Conservation (phyloP, 768 basidiomycete genomes). For the Naganishia antarctica region DNA sequence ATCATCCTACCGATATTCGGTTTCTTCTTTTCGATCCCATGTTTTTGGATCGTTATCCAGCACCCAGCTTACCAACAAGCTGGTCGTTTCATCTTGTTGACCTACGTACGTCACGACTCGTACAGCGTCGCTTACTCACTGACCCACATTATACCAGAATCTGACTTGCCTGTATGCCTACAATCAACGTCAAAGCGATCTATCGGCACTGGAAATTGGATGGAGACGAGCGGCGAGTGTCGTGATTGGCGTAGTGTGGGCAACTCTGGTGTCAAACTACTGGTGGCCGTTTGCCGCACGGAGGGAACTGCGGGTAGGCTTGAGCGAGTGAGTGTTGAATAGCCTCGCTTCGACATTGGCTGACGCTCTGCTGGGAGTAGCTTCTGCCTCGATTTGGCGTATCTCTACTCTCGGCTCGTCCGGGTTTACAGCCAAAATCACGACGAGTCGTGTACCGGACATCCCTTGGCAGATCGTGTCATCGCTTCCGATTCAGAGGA, state of each 20-base stretch:
- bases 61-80: slow-evolving; percentile 40
- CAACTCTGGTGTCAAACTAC: slow-evolving; percentile 74
- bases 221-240: slow-evolving; percentile 74
- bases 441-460: slow-evolving; percentile 24
- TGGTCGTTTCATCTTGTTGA: slow-evolving; percentile 40
- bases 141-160: slow-evolving; percentile 55
- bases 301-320: slow-evolving; percentile 71
- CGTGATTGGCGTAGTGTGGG: slow-evolving; percentile 80
- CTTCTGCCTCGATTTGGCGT: slow-evolving; percentile 87
- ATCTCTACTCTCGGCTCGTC: slow-evolving; percentile 88
- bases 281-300: slow-evolving; percentile 97
- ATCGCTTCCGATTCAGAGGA: slow-evolving; percentile 44
- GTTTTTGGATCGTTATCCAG: slow-evolving; percentile 78
- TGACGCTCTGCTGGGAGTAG: slow-evolving; percentile 50
- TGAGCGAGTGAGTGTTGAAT: slow-evolving; percentile 68
- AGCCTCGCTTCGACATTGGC: background rate
- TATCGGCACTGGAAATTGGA: slow-evolving; percentile 66
- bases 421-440: slow-evolving; percentile 64
- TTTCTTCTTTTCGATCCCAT: slow-evolving; percentile 72
- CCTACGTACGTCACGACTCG: slow-evolving; percentile 52
- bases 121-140: no score
- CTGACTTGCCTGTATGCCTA: slow-evolving; percentile 70
- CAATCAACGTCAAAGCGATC: slow-evolving; percentile 64
- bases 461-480: slow-evolving; percentile 4
- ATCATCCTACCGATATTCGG: slow-evolving; percentile 73